A percentile compares a stretch with the other conserved stretches of the same genome.
phyloP scores from a whole-genome alignment of 2,329 filamentous ascomycete genomes.

The Ceratocystis cacaofunesta region DNA sequence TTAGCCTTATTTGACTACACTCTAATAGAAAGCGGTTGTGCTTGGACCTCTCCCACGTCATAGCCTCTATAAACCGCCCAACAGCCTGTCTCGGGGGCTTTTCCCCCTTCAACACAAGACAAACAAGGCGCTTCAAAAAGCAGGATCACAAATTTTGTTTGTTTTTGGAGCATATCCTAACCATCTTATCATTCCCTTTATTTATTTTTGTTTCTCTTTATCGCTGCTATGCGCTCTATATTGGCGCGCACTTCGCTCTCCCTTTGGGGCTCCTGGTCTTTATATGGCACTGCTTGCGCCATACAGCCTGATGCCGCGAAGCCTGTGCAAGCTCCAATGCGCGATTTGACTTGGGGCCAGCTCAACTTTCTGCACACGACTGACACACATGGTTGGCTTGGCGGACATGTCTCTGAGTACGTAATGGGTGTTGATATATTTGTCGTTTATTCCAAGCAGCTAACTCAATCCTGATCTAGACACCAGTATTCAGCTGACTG shows the following conservation, averaged over 20 bases:
- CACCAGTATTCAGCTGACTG: constrained; percentile 90
- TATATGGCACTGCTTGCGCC: constrained; percentile 27
- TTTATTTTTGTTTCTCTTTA: not conserved
- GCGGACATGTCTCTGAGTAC: constrained; percentile 80
- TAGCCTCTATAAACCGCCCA: not conserved
- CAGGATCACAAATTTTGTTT: not conserved
- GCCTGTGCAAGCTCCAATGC: constrained; percentile 66
- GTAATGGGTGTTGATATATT: constrained; percentile 19
- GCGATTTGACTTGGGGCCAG: constrained; percentile 78
- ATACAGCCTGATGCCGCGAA: constrained; percentile 68
- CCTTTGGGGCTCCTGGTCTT: constrained; percentile 19
- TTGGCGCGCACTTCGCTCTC: constrained; percentile 16
- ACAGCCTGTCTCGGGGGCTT: not conserved
- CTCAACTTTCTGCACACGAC: constrained; percentile 96
- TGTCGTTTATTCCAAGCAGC: not conserved
- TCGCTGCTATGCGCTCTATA: not conserved
- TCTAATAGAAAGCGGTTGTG: not conserved
- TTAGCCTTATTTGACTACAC: not conserved
- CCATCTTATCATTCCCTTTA: not conserved
- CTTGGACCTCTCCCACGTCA: not conserved
- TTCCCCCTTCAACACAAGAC: not conserved
- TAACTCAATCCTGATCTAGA: constrained; percentile 28
- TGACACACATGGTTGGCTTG: constrained; percentile 91
- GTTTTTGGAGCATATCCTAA: not conserved
- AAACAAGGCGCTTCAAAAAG: not conserved